These are phyloP conservation scores for Pseudoturritis turrita DNA, from an alignment of 345 rosid species.

Conservation along the genomic window DNA sequence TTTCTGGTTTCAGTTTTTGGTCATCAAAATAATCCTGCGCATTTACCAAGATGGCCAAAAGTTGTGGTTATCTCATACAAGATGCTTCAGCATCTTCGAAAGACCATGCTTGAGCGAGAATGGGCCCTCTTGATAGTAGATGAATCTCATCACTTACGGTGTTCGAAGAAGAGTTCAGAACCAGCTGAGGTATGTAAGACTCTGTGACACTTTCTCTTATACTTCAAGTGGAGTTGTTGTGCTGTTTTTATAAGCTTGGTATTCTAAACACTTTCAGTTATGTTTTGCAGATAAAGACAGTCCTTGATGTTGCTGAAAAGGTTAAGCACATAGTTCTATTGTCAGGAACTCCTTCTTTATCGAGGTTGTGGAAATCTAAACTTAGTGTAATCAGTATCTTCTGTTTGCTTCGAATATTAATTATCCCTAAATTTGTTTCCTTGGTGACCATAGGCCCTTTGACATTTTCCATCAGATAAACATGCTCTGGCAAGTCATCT, in stretches of 20 bases:
- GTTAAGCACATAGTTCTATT: conserved; percentile 70
- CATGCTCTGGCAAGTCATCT: conserved; percentile 75
- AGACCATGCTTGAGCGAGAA: conserved; percentile 64
- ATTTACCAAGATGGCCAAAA: conserved; percentile 64
- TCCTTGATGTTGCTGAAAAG: conserved; percentile 76
- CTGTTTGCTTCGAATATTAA: conserved; percentile 8
- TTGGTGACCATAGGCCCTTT: conserved; percentile 79
- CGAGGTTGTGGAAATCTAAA: conserved; percentile 61
- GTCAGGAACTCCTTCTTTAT: conserved; percentile 96
- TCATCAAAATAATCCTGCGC: conserved; percentile 69
- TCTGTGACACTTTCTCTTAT: conserved; percentile 11
- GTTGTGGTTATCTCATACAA: conserved; percentile 86
- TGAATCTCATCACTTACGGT: conserved; percentile 90
- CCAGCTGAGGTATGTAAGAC: conserved; percentile 59
- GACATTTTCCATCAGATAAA: conserved; percentile 98
- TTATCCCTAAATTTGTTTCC: conserved; percentile 23
- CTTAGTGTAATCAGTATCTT: conserved; percentile 12
- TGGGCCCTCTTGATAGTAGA: conserved; percentile 90
- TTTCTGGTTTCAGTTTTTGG: conserved; percentile 65
- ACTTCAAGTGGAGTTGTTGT: not conserved
- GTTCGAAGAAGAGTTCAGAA: conserved; percentile 67
- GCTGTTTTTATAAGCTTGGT: conserved; percentile 8
- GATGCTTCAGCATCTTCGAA: conserved; percentile 77
- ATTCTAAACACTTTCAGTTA: not conserved
- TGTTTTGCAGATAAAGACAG: conserved; percentile 57